Conservation (phyloP, 2,329 filamentous ascomycete genomes). For the Penicillium digitatum region DNA sequence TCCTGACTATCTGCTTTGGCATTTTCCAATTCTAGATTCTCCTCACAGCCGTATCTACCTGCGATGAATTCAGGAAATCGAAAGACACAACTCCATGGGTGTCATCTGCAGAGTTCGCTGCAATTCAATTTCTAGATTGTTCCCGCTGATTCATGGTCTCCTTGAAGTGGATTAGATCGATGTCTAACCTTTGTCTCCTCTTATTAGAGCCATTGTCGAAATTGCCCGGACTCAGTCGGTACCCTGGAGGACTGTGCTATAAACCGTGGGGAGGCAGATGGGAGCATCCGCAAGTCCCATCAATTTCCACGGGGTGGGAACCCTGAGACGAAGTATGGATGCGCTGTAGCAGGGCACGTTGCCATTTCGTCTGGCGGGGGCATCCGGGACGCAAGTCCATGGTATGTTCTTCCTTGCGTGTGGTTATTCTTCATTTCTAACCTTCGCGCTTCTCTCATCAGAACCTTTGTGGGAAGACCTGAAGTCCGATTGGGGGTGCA, state of each 20-base stretch:
- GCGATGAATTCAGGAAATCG: no score
- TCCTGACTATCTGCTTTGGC: no score
- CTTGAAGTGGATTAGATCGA: no score
- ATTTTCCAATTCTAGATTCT: no score
- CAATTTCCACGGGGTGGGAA: neutral
- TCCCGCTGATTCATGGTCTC: no score
- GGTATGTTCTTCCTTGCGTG: neutral
- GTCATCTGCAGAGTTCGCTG: no score
- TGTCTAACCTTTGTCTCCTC: neutral
- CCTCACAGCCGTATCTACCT: no score
- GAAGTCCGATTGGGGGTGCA: neutral
- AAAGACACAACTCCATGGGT: no score
- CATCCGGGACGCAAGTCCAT: neutral
- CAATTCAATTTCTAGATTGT: no score
- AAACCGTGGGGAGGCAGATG: neutral
- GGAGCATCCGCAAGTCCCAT: neutral
- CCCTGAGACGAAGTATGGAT: neutral
- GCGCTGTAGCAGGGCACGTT: neutral
- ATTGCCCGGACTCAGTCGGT: neutral
- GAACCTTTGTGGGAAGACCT: neutral
- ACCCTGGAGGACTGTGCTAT: neutral
- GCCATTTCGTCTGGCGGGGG: neutral
- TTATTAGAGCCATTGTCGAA: neutral
- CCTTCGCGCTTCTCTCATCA: neutral
- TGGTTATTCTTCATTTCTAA: neutral